These are phyloP conservation scores for Penicillium frequentans DNA, from an alignment of 2,329 filamentous ascomycete species.

Conservation along the genomic window DNA sequence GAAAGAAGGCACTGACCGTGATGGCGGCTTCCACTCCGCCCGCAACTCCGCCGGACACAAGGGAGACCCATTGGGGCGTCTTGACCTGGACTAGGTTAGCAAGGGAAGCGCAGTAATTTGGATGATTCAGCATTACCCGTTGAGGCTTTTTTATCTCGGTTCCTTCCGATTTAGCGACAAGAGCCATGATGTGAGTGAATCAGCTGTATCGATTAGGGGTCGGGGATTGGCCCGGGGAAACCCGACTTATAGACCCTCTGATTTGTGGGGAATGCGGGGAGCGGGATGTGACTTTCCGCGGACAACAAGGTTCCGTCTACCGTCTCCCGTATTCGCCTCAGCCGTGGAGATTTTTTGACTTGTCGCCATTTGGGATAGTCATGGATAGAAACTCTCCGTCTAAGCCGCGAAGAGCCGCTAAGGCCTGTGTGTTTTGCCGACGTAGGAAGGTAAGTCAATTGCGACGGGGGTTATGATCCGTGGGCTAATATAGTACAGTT, in stretches of 20 bases:
- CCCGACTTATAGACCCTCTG: not conserved
- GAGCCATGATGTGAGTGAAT: not conserved
- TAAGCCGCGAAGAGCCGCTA: conserved; percentile 11
- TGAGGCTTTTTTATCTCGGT: not conserved
- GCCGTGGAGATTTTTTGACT: not conserved
- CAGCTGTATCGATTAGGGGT: not conserved
- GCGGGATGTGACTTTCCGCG: conserved; percentile 15
- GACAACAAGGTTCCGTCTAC: not conserved
- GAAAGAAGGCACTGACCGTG: conserved; percentile 37
- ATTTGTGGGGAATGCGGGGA: not conserved
- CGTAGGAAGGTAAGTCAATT: conserved; percentile 14
- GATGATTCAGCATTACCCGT: not conserved
- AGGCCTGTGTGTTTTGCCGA: conserved; percentile 18
- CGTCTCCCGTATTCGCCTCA: not conserved
- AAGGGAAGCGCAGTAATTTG: not conserved
- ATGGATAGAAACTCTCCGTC: conserved; percentile 10
- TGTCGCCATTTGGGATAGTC: not conserved
- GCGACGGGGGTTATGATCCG: not conserved
- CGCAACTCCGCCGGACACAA: conserved; percentile 53
- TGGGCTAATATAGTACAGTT: conserved; percentile 4
- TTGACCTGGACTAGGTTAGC: conserved; percentile 10
- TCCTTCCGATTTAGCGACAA: not conserved
- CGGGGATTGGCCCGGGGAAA: not conserved
- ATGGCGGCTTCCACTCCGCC: conserved; percentile 55
- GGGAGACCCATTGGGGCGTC: conserved; percentile 45